Conservation (phyloP, 495 filamentous ascomycete species). For the Talaromyces stipitatus region DNA sequence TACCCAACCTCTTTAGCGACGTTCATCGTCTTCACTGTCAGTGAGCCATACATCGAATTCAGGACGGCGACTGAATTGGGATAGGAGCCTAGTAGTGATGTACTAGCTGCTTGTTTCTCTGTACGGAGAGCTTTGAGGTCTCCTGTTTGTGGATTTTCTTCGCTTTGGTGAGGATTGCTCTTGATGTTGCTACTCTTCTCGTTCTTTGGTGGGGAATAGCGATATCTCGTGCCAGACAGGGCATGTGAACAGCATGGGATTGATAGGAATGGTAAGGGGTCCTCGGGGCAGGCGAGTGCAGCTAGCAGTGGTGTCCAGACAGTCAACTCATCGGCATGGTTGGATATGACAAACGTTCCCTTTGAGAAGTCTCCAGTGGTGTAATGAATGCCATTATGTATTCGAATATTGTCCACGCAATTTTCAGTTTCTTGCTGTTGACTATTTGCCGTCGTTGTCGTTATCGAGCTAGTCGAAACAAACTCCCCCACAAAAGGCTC, state of each 20-base stretch:
- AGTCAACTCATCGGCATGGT: constrained; percentile 93
- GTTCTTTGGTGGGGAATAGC: constrained; percentile 53
- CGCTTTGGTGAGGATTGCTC: not conserved
- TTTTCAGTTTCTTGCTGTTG: not conserved
- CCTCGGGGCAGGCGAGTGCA: constrained; percentile 50
- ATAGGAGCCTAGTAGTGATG: constrained; percentile 18
- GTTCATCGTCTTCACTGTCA: constrained; percentile 61
- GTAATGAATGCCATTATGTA: constrained; percentile 22
- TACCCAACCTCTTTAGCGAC: constrained; percentile 67
- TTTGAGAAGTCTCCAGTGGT: constrained; percentile 66
- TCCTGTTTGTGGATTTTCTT: constrained; percentile 24
- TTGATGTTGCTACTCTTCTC: not conserved
- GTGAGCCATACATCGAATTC: constrained; percentile 61
- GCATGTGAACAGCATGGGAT: constrained; percentile 95
- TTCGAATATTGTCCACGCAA: not conserved
- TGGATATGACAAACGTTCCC: constrained; percentile 88
- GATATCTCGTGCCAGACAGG: constrained; percentile 64
- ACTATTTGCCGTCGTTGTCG: too few relatives aligned
- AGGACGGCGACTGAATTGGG: constrained; percentile 13
- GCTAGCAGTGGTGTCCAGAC: constrained; percentile 91
- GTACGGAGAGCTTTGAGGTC: constrained; percentile 36
- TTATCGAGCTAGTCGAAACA: not conserved
- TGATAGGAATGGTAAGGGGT: constrained; percentile 63
- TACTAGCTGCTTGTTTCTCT: constrained; percentile 23
- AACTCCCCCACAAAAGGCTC: constrained; percentile 30